These are phyloP conservation scores for Aegilops sharonensis DNA, from an alignment of 176 grass and related monocot species.

Conservation along the genomic window DNA sequence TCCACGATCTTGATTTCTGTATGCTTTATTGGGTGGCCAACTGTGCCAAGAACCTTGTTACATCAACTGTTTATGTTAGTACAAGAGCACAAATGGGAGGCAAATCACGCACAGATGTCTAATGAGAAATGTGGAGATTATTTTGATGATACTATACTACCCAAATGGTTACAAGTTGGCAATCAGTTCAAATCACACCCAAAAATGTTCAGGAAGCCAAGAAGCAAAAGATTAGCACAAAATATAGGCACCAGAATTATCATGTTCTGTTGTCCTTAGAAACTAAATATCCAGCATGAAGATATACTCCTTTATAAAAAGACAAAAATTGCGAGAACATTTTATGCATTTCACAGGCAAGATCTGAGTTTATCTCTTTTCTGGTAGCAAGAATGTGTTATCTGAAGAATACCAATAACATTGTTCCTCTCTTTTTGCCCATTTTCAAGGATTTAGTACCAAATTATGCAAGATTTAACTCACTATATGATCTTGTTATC, in stretches of 20 bases:
- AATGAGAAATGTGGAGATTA: not conserved
- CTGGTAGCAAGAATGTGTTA: not conserved
- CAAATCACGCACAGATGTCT: not conserved
- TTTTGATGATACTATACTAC: not conserved
- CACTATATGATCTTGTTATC: not conserved
- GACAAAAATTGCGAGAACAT: not conserved
- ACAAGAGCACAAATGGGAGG: not conserved
- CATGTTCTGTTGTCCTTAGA: not conserved
- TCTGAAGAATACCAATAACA: not conserved
- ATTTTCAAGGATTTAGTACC: not conserved
- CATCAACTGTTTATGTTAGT: conserved; percentile 25
- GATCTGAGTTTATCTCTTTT: not conserved
- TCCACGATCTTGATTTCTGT: conserved; percentile 89
- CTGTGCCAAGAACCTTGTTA: conserved; percentile 82
- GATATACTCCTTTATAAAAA: not conserved
- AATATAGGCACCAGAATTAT: not conserved
- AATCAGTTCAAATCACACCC: not conserved
- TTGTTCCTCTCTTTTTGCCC: not conserved
- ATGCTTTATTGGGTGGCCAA: conserved; percentile 72
- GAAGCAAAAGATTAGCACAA: not conserved
- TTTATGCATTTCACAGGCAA: not conserved
- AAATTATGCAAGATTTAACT: not conserved
- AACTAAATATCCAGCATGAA: not conserved
- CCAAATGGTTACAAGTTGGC: not conserved
- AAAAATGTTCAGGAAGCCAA: not conserved